Conservation (phyloP, 805 yeast species). For the Sugiyamaella americana region DNA sequence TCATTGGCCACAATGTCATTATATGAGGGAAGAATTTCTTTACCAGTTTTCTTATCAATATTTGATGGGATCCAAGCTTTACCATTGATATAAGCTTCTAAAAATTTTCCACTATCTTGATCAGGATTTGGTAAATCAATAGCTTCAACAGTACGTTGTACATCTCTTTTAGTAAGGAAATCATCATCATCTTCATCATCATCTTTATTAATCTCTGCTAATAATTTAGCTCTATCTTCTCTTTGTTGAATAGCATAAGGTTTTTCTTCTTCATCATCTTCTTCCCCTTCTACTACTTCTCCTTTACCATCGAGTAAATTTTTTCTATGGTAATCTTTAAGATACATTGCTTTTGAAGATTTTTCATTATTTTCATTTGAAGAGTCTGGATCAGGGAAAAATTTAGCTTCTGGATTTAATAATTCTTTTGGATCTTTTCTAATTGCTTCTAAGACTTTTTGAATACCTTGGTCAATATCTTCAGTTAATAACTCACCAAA, state of each 20-base stretch:
- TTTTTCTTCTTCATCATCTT: conserved; percentile 42
- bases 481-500: conserved; percentile 82
- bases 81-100: conserved; percentile 61
- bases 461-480: conserved; percentile 75
- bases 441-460: conserved; percentile 64
- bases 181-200: conserved; percentile 40
- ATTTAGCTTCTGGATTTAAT: conserved; percentile 61
- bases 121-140: conserved; percentile 59
- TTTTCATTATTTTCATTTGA: conserved; percentile 25
- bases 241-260: conserved; percentile 71
- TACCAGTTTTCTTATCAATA: conserved; percentile 52
- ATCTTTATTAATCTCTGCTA: conserved; percentile 62
- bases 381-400: conserved; percentile 63
- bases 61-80: conserved; percentile 88
- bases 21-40: conserved; percentile 30
- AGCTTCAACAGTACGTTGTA: conserved; percentile 31
- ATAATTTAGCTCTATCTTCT: conserved; percentile 67
- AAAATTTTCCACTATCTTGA: conserved; percentile 58
- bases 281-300: conserved; percentile 47
- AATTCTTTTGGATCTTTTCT: conserved; percentile 58
- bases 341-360: conserved; percentile 67
- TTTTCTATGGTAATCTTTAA: conserved; percentile 90
- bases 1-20: conserved; percentile 40
- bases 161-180: conserved; percentile 59
- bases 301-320: conserved; percentile 64